Percentiles rank a stretch among this genome's conserved stretches.
Evolutionary conservation across 2,329 filamentous ascomycete species (phyloP).

Genomic region (Hymenoscyphus linearis): DNA sequence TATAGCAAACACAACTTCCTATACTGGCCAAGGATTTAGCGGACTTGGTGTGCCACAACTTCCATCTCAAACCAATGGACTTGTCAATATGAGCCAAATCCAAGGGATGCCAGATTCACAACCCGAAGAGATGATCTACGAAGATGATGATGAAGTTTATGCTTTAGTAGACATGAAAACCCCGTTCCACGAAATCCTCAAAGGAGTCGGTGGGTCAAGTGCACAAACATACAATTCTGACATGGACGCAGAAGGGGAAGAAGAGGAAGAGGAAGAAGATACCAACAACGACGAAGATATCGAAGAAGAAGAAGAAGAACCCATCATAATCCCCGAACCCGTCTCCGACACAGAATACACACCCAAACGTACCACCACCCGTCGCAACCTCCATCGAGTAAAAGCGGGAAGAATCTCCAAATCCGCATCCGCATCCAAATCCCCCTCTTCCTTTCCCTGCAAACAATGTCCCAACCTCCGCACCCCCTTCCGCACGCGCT

Average conservation of each 20-base stretch:
- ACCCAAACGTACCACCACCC: constrained; percentile 15
- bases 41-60: neutral
- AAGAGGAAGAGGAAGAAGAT: constrained; percentile 12
- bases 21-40: constrained; percentile 4
- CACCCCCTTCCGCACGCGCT: constrained; percentile 41
- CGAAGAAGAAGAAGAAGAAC: constrained; percentile 9
- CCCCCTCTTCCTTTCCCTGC: constrained; percentile 8
- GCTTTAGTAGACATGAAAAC: constrained; percentile 13
- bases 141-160: constrained; percentile 12
- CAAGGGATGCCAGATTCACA: constrained; percentile 23
- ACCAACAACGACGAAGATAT: constrained; percentile 19
- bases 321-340: constrained; percentile 14
- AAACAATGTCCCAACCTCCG: constrained; percentile 24
- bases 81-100: constrained; percentile 27
- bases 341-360: constrained; percentile 26
- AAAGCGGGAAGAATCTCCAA: constrained; percentile 17
- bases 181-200: constrained; percentile 23
- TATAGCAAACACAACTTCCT: neutral
- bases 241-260: constrained; percentile 11
- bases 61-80: constrained; percentile 2
- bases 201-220: constrained; percentile 23
- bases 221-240: neutral
- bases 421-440: neutral
- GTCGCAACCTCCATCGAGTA: neutral
- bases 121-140: constrained; percentile 14